Conservation (phyloP, 2,329 filamentous ascomycete genomes). For the Curvularia sp. region DNA sequence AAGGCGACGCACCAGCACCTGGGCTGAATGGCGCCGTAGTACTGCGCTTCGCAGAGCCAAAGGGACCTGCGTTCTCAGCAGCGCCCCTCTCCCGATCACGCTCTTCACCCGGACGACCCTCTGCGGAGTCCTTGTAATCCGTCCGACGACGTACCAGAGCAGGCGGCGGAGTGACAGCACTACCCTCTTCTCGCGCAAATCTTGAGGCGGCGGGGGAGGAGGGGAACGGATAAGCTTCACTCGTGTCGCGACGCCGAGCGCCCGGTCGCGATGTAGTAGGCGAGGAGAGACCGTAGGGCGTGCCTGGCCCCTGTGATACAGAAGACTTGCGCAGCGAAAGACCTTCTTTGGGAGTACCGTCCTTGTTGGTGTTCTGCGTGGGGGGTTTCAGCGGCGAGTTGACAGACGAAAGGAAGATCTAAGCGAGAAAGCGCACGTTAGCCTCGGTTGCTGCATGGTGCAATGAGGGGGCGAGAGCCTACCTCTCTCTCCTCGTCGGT, state of each 20-base stretch:
- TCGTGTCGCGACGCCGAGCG: conserved; percentile 83
- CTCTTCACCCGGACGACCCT: conserved; percentile 57
- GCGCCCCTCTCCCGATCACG: conserved; percentile 57
- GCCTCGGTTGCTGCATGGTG: conserved; percentile 10
- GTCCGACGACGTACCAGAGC: conserved; percentile 68
- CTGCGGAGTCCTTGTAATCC: conserved; percentile 62
- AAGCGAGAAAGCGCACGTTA: conserved; percentile 33
- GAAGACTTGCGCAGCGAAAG: conserved; percentile 80
- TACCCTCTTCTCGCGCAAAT: conserved; percentile 69
- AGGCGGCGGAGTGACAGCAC: conserved; percentile 66
- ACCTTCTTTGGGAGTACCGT: conserved; percentile 61
- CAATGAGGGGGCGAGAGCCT: conserved; percentile 34
- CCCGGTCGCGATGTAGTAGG: conserved; percentile 76
- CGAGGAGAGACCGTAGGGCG: conserved; percentile 73
- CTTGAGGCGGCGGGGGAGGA: conserved; percentile 68
- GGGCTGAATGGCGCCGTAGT: conserved; percentile 62
- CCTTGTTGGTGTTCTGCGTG: conserved; percentile 71
- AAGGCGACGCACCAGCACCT: conserved; percentile 62
- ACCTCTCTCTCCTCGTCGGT: conserved; percentile 72
- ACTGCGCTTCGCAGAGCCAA: conserved; percentile 64
- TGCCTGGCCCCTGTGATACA: conserved; percentile 72
- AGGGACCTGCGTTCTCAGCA: conserved; percentile 55
- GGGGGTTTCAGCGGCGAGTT: conserved; percentile 93
- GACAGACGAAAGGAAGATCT: conserved; percentile 85
- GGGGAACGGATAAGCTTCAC: conserved; percentile 68